Base-by-base conservation (phyloP, 2,329 filamentous ascomycete species). In the Ciborinia camelliae region DNA sequence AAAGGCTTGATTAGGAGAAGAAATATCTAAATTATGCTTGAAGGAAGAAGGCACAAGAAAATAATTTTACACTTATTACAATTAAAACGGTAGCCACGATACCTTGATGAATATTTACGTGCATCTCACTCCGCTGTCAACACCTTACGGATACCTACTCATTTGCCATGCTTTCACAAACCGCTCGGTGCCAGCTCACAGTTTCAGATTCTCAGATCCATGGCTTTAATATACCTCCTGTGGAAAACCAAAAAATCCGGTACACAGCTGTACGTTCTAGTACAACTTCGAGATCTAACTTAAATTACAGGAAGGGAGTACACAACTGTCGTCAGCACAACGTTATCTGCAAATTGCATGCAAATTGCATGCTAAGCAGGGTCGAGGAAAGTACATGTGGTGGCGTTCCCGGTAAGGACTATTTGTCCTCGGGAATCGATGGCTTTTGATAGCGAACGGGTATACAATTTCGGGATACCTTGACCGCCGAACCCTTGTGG, bases 271-370 rank as follows among this genome's bases (percentile, higher is more conserved):
- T 58, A 32, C 41, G 41, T 47, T 9, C 20, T 26, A 35, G 54
- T 35, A 58, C 54, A 8, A 47, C 14, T 8, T 58, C 1, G n/a
- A 47, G 20, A 47, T 55, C 35, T 18, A 18, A 26, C 28, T 47
- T n/a, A 47, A 18, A 47, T 47, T 20, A 14, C 9, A 18, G 43
- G 12, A 20, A 58, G 41, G 28, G 18, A n/a, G 55, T 26, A 47
- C 55, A 47, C 14, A 47, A 9, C 30, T 26, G 18, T 10, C 35
- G n/a, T 14, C 30, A 35, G n/a, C 55, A 47, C 14, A 58, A 35
- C 55, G 55, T 58, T 47, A 35, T 58, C 41, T 47, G 55, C 41
- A 58, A n/a, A 28, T 47, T 20, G 55, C 55, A 58, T 58, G 55
- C 41, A 58, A 35, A 23, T 35, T 47, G 55, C 41, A 58, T 58